These are phyloP conservation scores for Tylopilus plumbeoviolaceoides DNA, from an alignment of 768 basidiomycete genomes.

Conservation along the genomic window DNA sequence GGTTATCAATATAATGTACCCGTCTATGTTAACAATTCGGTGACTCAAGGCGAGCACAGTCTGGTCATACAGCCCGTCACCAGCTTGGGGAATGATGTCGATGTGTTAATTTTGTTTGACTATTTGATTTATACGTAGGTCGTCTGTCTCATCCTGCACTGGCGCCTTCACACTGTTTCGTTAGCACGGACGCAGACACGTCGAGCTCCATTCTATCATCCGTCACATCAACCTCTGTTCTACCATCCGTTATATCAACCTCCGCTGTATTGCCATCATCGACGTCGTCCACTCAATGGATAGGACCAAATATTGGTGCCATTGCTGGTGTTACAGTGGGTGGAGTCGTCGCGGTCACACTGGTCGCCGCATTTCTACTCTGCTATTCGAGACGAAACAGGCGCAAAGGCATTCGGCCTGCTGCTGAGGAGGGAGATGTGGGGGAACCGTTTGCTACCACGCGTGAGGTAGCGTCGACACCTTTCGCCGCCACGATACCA, in stretches of 20 bases:
- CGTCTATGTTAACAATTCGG: constrained; percentile 9
- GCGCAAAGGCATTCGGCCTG: neutral
- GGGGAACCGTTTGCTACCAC: constrained; percentile 2
- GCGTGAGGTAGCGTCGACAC: neutral
- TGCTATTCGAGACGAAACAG: constrained; percentile 5
- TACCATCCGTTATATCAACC: no score
- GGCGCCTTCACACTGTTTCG: no score
- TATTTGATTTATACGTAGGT: constrained; percentile 19
- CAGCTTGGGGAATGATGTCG: neutral
- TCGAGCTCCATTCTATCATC: no score
- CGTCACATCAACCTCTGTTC: no score
- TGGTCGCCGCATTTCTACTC: neutral
- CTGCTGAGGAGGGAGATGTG: neutral
- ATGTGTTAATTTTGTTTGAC: constrained; percentile 13
- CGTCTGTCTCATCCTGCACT: neutral
- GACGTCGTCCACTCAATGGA: no score
- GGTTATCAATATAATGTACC: constrained; percentile 12
- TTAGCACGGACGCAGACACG: no score
- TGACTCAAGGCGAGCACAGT: constrained; percentile 4
- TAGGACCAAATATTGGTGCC: neutral
- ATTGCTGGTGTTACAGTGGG: constrained; percentile 9
- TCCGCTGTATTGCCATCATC: neutral
- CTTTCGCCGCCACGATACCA: neutral
- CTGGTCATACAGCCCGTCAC: constrained; percentile 7
- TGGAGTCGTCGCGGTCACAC: neutral